Evolutionary conservation across 441 rosid genomes (phyloP).

Genomic region (Gossypium schwendimanii): DNA sequence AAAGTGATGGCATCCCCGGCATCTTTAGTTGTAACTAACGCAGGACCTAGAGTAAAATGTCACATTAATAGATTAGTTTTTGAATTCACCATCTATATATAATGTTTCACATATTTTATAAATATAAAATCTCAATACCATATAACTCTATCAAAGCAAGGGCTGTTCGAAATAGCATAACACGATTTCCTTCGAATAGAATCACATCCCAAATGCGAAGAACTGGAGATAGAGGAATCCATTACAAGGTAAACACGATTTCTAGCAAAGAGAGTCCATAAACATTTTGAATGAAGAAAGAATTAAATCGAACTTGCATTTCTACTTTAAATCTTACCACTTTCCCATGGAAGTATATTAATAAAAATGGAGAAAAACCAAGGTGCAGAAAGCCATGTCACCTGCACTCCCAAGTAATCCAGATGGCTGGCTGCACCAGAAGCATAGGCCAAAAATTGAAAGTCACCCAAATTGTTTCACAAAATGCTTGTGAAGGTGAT

Average conservation of each 20-base stretch:
- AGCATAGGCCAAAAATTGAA: conserved; percentile 40
- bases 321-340: conserved; percentile 43
- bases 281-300: neutral
- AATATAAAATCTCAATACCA: conserved; percentile 34
- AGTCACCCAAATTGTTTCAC: conserved; percentile 28
- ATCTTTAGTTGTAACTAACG: conserved; percentile 57
- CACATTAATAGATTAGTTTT: conserved; percentile 1
- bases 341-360: conserved; percentile 77
- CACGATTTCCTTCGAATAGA: conserved; percentile 72
- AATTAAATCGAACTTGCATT: neutral
- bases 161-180: conserved; percentile 67
- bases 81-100: conserved; percentile 10
- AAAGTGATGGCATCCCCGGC: conserved; percentile 67
- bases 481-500: conserved; percentile 7
- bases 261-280: neutral
- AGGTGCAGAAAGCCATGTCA: conserved; percentile 66
- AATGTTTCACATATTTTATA: conserved; percentile 12
- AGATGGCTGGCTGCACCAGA: conserved; percentile 77
- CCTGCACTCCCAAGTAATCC: conserved; percentile 90
- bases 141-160: conserved; percentile 73
- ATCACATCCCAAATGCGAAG: conserved; percentile 81
- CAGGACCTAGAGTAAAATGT: conserved; percentile 44
- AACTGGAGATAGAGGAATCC: conserved; percentile 34
- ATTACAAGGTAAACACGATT: conserved; percentile 8
- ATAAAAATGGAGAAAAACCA: conserved; percentile 78